phyloP scores from a whole-genome alignment of 1,284 basidiomycete species.

The Rhizoctonia solani region DNA sequence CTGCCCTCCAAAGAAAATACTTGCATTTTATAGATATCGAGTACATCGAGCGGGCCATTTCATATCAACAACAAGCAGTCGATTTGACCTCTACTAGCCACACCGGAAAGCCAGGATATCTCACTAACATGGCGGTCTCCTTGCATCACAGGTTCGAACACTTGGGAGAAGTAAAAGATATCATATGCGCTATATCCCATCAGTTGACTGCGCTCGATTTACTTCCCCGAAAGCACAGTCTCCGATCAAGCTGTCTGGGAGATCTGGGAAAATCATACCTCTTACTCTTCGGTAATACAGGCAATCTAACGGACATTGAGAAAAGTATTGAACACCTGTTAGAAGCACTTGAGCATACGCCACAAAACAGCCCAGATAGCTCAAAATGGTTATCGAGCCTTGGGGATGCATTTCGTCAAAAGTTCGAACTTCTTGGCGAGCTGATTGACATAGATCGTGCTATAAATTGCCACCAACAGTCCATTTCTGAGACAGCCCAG shows the following conservation, averaged over 20 bases:
- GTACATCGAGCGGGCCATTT: background rate
- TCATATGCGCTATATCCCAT: background rate
- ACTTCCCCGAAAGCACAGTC: background rate
- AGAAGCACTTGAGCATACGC: background rate
- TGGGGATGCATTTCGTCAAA: background rate
- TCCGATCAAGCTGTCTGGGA: background rate
- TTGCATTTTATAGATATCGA: background rate
- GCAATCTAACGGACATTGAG: background rate
- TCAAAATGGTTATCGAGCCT: background rate
- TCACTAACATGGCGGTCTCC: background rate
- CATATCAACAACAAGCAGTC: background rate
- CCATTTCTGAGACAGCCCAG: background rate
- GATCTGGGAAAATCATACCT: background rate
- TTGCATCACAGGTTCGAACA: background rate
- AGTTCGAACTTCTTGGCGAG: background rate
- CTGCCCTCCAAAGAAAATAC: background rate
- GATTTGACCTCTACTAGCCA: background rate
- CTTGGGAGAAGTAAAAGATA: background rate
- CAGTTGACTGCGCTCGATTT: background rate
- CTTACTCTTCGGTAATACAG: background rate
- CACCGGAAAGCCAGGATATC: background rate
- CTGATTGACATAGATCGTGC: background rate
- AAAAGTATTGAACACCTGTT: background rate
- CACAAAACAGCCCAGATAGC: background rate
- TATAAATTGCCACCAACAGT: background rate